Evolutionary conservation across 1,284 basidiomycete species (phyloP).

Genomic region (Spongiforma sp.): DNA sequence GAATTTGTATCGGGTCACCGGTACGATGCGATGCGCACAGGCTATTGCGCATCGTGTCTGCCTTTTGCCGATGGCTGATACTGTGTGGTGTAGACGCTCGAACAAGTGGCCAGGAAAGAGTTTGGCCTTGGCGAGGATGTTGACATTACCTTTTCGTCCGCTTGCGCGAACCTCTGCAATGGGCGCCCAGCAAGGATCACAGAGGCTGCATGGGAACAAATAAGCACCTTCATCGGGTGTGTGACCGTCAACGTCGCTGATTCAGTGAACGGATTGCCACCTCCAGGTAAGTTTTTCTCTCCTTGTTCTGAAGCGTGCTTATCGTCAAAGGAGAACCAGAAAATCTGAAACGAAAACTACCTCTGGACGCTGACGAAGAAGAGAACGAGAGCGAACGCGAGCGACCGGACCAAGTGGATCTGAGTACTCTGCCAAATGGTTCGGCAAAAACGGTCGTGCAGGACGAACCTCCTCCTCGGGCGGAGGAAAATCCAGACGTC

Average conservation of each 20-base stretch:
- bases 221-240: constrained; percentile 31
- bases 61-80: too few species aligned
- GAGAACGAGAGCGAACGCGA: constrained; percentile 1
- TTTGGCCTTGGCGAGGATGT: constrained; percentile 23
- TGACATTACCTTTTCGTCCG: constrained; percentile 19
- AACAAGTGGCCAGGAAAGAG: constrained; percentile 24
- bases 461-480: constrained; percentile 1
- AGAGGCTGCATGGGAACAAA: constrained; percentile 18
- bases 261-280: background rate
- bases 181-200: constrained; percentile 30
- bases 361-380: background rate
- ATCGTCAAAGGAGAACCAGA: background rate
- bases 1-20: background rate
- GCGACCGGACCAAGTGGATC: background rate
- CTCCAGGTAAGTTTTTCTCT: constrained; percentile 7
- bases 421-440: background rate
- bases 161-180: constrained; percentile 28
- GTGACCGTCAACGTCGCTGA: constrained; percentile 15
- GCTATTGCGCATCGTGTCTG: too few species aligned
- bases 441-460: background rate
- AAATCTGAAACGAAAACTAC: background rate
- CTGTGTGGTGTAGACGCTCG: constrained; percentile 24
- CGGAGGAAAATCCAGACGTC: background rate
- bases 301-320: too few species aligned
- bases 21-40: too few species aligned